These are phyloP conservation scores for Plasmodium reichenowi DNA, from an alignment of 169 alveolate species.

Conservation along the genomic window DNA sequence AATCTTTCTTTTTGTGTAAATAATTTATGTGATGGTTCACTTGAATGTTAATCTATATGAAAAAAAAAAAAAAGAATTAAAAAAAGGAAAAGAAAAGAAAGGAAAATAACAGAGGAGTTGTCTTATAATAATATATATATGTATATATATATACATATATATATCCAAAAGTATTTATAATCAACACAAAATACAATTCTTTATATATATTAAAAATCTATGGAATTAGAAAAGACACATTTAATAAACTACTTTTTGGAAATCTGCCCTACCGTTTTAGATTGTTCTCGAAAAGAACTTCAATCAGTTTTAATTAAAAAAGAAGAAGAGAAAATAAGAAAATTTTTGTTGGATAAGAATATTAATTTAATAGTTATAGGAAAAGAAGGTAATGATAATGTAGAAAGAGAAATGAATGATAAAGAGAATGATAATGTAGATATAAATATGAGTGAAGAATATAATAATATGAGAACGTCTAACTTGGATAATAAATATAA, in stretches of 20 bases:
- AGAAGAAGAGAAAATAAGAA: constrained; percentile 82
- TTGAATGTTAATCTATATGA: too few relatives aligned
- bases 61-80: too few relatives aligned
- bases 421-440: constrained; percentile 33
- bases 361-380: constrained; percentile 85
- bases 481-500: constrained; percentile 34
- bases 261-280: constrained; percentile 87
- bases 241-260: constrained; percentile 86
- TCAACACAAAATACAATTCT: neutral
- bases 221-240: constrained; percentile 85
- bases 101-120: too few relatives aligned
- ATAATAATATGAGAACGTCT: neutral
- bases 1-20: too few relatives aligned
- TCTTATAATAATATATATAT: neutral
- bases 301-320: constrained; percentile 83
- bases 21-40: too few relatives aligned
- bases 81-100: too few relatives aligned
- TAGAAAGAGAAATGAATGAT: constrained; percentile 18
- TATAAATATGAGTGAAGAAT: neutral
- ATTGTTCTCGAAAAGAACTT: constrained; percentile 86
- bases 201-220: constrained; percentile 3
- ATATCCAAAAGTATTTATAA: neutral
- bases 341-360: constrained; percentile 83
- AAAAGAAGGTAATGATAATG: constrained; percentile 76
- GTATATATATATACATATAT: neutral